A percentile compares a stretch with the other conserved stretches of the same genome.
Conservation (phyloP, 1,139 yeast species). For the Ogataea hybrid region DNA sequence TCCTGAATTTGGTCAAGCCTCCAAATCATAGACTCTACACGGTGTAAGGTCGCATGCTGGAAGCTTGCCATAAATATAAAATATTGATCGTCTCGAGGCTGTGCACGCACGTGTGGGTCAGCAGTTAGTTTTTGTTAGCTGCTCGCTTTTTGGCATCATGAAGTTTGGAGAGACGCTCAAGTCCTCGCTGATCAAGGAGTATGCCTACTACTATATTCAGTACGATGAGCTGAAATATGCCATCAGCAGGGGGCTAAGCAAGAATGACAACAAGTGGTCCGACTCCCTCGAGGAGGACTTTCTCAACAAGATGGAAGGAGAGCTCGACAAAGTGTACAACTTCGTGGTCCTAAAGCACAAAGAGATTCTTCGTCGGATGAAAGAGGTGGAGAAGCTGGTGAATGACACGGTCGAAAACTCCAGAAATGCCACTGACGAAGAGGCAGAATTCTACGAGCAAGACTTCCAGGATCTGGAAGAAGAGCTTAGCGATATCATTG, state of each 20-base stretch:
- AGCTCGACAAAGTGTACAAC: conserved; percentile 86
- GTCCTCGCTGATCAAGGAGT: conserved; percentile 74
- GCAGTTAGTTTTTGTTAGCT: conserved; percentile 1
- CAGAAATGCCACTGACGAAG: conserved; percentile 34
- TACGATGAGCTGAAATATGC: conserved; percentile 88
- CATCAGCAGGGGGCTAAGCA: conserved; percentile 59
- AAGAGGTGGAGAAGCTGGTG: conserved; percentile 61
- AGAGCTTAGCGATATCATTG: conserved; percentile 88
- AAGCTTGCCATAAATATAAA: background rate
- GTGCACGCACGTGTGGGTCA: conserved; percentile 10
- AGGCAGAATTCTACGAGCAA: conserved; percentile 53
- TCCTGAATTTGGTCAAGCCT: too few relatives aligned
- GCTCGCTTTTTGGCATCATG: conserved; percentile 36
- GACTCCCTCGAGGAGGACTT: conserved; percentile 79
- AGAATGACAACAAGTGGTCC: conserved; percentile 52
- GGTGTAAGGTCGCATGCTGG: background rate
- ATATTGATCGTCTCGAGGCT: background rate
- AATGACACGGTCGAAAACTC: conserved; percentile 31
- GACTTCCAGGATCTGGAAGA: conserved; percentile 91
- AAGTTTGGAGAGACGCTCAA: conserved; percentile 78
- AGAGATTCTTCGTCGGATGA: conserved; percentile 79
- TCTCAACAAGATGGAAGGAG: conserved; percentile 68
- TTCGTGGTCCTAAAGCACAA: conserved; percentile 86
- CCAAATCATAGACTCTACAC: background rate
- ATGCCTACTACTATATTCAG: conserved; percentile 83